phyloP scores from a whole-genome alignment of 768 basidiomycete genomes.

The Trametes elegans region DNA sequence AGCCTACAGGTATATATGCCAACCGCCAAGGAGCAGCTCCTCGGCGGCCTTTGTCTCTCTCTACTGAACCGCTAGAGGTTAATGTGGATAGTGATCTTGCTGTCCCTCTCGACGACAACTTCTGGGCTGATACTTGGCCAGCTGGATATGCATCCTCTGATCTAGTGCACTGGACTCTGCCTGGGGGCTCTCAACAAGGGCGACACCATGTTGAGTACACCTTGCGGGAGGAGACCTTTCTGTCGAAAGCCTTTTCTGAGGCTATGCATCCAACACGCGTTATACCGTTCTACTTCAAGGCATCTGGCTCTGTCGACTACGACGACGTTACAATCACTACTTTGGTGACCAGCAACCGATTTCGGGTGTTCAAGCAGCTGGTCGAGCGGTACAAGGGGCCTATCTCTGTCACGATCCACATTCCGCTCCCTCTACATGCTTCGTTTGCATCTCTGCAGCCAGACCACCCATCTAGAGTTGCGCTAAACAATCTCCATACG shows the following conservation, averaged over 20 bases:
- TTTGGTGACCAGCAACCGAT: constrained; percentile 76
- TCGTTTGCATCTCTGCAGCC: constrained; percentile 37
- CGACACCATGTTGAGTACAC: not conserved
- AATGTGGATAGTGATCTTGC: not conserved
- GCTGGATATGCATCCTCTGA: constrained; percentile 7
- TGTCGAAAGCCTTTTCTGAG: constrained; percentile 68
- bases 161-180: not conserved
- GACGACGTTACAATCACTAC: constrained; percentile 86
- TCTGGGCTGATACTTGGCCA: constrained; percentile 11
- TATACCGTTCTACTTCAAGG: constrained; percentile 80
- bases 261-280: constrained; percentile 74
- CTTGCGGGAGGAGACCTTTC: constrained; percentile 49
- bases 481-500: constrained; percentile 61
- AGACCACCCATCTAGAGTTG: constrained; percentile 31
- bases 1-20: not conserved
- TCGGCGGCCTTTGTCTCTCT: not conserved
- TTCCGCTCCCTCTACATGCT: constrained; percentile 45
- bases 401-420: constrained; percentile 80
- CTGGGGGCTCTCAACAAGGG: not conserved
- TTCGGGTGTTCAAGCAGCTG: constrained; percentile 68
- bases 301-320: constrained; percentile 48
- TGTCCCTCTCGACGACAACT: constrained; percentile 10
- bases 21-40: not conserved
- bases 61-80: constrained; percentile 5
- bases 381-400: constrained; percentile 81